Evolutionary conservation across 2,329 filamentous ascomycete species (phyloP).

Genomic region (Xylaria sp.): DNA sequence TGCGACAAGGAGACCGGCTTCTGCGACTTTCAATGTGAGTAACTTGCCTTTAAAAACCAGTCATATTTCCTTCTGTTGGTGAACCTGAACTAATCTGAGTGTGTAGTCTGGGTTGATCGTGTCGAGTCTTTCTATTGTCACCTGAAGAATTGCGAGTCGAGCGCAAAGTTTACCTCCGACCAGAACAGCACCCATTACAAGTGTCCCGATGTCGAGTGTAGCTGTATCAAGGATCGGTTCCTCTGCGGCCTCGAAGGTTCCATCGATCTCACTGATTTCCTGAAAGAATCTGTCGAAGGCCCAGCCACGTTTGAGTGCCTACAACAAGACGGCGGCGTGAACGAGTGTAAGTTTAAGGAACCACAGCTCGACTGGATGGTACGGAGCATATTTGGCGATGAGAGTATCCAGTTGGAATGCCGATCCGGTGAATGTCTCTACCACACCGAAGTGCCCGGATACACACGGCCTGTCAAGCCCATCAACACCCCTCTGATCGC

Average conservation of each 20-base stretch:
- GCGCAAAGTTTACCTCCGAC: conserved; percentile 68
- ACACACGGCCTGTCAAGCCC: conserved; percentile 83
- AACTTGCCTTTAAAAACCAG: neutral
- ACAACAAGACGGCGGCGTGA: conserved; percentile 65
- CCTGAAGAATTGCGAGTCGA: conserved; percentile 79
- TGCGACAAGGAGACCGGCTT: conserved; percentile 76
- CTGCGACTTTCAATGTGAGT: conserved; percentile 93
- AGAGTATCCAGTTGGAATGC: conserved; percentile 84
- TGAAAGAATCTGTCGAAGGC: conserved; percentile 81
- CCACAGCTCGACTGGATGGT: conserved; percentile 93
- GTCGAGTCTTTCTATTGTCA: conserved; percentile 96
- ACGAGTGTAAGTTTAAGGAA: conserved; percentile 83
- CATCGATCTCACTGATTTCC: conserved; percentile 89
- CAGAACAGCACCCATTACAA: conserved; percentile 84
- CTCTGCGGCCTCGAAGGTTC: conserved; percentile 91
- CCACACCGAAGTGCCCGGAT: conserved; percentile 90
- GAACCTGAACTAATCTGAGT: conserved; percentile 13
- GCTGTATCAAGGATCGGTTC: conserved; percentile 89
- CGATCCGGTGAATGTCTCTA: conserved; percentile 91
- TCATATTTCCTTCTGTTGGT: neutral
- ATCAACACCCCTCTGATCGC: conserved; percentile 98
- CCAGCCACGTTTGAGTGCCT: conserved; percentile 83
- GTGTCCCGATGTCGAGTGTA: conserved; percentile 84
- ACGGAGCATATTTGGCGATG: conserved; percentile 85
- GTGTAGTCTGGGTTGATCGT: conserved; percentile 90